phyloP scores from a whole-genome alignment of 305 asterid species.

The Fraxinus paxiana region DNA sequence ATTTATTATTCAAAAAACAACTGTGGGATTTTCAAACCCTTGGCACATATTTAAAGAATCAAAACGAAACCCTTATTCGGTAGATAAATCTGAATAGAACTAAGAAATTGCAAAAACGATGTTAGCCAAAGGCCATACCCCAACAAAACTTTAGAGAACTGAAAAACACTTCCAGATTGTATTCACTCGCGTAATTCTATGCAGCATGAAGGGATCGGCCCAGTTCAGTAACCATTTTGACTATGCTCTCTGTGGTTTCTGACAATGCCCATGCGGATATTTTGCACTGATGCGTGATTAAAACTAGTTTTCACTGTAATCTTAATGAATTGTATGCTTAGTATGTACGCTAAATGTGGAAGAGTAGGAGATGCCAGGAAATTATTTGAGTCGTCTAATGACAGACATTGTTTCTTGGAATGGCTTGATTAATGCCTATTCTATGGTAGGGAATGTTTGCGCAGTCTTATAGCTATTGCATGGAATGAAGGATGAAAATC shows the following conservation, averaged over 20 bases:
- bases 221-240: slow-evolving; percentile 48
- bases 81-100: not conserved
- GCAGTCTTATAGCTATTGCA: slow-evolving; percentile 40
- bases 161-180: not conserved
- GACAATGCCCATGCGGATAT: slow-evolving; percentile 38
- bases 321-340: slow-evolving; percentile 56
- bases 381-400: slow-evolving; percentile 49
- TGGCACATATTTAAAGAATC: not conserved
- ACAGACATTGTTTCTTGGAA: slow-evolving; percentile 77
- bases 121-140: not conserved
- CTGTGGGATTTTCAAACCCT: not conserved
- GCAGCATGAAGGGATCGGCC: slow-evolving; percentile 51
- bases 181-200: slow-evolving; percentile 27
- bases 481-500: slow-evolving; percentile 48
- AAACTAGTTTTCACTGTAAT: slow-evolving; percentile 39
- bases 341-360: slow-evolving; percentile 66
- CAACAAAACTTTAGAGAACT: not conserved
- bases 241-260: slow-evolving; percentile 54
- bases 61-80: not conserved
- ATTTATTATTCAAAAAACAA: not conserved
- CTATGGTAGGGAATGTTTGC: slow-evolving; percentile 32
- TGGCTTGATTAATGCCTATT: slow-evolving; percentile 62
- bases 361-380: slow-evolving; percentile 51
- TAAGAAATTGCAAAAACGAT: not conserved
- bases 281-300: slow-evolving; percentile 46